A percentile compares a stretch with the other conserved stretches of the same genome.
Evolutionary conservation across 805 yeast genomes (phyloP).

Genomic region (Saccharomycopsis babjevae): DNA sequence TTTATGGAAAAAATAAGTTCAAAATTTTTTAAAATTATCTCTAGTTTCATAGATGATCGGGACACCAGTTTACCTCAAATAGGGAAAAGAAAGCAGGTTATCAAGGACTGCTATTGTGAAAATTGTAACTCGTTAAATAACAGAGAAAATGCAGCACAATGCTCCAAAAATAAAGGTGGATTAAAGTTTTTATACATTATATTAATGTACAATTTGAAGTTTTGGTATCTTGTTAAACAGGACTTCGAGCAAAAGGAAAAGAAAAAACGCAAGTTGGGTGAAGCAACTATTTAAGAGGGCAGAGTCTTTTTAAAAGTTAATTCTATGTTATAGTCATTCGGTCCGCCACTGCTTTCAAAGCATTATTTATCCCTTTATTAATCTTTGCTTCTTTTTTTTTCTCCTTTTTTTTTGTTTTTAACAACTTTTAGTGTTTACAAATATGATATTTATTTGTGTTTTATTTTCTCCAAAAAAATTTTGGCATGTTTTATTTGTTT

Average conservation of each 20-base stretch:
- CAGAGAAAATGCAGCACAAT: conserved; percentile 10
- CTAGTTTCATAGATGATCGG: conserved; percentile 21
- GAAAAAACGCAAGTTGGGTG: background rate
- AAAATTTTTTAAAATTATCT: conserved; percentile 57
- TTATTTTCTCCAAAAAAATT: background rate
- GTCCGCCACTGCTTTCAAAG: too few relatives aligned
- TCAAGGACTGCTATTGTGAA: background rate
- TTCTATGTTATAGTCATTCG: too few relatives aligned
- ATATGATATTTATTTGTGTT: background rate
- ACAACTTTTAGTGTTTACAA: background rate
- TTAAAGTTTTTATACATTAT: conserved; percentile 46
- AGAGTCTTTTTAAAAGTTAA: too few relatives aligned
- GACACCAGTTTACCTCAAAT: background rate
- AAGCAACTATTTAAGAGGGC: too few relatives aligned
- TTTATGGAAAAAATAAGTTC: conserved; percentile 77
- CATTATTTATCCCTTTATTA: too few relatives aligned
- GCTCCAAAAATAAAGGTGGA: conserved; percentile 41
- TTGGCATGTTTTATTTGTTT: background rate
- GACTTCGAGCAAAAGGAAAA: background rate
- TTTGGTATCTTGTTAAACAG: conserved; percentile 35
- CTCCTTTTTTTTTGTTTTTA: background rate
- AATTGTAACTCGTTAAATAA: background rate
- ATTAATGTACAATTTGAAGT: conserved; percentile 41
- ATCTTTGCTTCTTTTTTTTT: background rate
- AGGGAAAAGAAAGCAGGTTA: background rate